Percentiles rank a stretch among this genome's conserved stretches.
Evolutionary conservation across 768 basidiomycete species (phyloP).

Genomic region (Infundibulicybe gibba): DNA sequence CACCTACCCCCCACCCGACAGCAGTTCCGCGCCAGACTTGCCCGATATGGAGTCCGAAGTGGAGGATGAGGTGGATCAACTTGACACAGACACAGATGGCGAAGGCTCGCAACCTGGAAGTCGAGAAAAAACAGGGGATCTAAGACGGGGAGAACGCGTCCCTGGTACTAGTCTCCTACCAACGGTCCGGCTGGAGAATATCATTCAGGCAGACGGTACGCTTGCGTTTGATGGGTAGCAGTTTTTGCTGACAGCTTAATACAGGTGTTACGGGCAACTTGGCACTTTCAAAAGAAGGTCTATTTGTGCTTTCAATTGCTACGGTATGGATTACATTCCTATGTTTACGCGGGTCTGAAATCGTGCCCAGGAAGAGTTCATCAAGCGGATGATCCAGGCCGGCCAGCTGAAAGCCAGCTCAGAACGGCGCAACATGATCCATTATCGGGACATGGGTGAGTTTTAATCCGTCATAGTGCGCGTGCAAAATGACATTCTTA

Average conservation of each 20-base stretch:
- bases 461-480: conserved; percentile 2
- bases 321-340: conserved; percentile 44
- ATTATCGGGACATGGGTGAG: conserved; percentile 77
- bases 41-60: conserved; percentile 38
- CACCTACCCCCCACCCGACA: not conserved
- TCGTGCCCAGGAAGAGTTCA: conserved; percentile 72
- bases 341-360: conserved; percentile 4
- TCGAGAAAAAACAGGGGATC: conserved; percentile 19
- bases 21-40: not conserved
- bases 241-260: conserved; percentile 4
- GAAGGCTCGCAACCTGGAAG: conserved; percentile 29
- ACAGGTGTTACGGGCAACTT: conserved; percentile 57
- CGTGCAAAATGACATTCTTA: not conserved
- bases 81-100: conserved; percentile 52
- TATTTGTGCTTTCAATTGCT: conserved; percentile 72
- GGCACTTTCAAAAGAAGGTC: conserved; percentile 71
- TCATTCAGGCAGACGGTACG: conserved; percentile 76
- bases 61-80: conserved; percentile 65
- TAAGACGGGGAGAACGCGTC: conserved; percentile 34
- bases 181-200: conserved; percentile 64
- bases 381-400: conserved; percentile 69
- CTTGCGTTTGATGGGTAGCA: conserved; percentile 5
- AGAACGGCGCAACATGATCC: conserved; percentile 54
- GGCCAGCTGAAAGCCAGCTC: conserved; percentile 63
- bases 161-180: conserved; percentile 71